Evolutionary conservation across 2,329 filamentous ascomycete genomes (phyloP).

Genomic region (Ceratocystis variospora): DNA sequence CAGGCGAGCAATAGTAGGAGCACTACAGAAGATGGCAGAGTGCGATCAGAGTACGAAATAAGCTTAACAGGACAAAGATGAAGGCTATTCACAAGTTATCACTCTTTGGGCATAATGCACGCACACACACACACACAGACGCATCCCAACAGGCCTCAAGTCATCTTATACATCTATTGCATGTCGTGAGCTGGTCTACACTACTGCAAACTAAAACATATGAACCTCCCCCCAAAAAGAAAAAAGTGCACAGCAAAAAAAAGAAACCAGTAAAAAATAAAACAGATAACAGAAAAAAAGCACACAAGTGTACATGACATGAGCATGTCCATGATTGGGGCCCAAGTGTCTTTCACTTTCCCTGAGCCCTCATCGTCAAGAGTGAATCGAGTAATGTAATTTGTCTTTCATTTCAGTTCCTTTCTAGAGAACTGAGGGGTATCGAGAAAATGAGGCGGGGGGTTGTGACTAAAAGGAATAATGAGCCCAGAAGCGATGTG

Average conservation of each 20-base stretch:
- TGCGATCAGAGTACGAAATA: background rate
- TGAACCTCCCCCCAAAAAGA: background rate
- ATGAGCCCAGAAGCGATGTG: background rate
- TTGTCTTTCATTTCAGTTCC: conserved; percentile 18
- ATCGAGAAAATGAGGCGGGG: conserved; percentile 6
- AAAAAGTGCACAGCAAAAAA: conserved; percentile 31
- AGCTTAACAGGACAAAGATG: no score
- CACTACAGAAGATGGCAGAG: background rate
- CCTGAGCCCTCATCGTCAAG: conserved; percentile 1
- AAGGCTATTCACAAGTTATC: no score
- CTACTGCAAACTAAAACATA: conserved; percentile 2
- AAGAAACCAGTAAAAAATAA: conserved; percentile 23
- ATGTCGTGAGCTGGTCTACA: background rate
- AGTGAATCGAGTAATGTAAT: conserved; percentile 19
- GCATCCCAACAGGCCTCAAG: no score
- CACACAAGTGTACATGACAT: background rate
- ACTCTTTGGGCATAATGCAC: no score
- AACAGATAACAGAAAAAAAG: conserved; percentile 3
- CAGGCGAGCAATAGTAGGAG: conserved; percentile 28
- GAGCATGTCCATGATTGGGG: background rate
- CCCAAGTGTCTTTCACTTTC: background rate
- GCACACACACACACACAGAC: no score
- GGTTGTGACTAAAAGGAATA: background rate
- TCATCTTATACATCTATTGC: conserved; percentile 5
- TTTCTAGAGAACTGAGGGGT: conserved; percentile 10